phyloP scores from a whole-genome alignment of 2,329 filamentous ascomycete genomes.

The Colletotrichum gloeosporioides region DNA sequence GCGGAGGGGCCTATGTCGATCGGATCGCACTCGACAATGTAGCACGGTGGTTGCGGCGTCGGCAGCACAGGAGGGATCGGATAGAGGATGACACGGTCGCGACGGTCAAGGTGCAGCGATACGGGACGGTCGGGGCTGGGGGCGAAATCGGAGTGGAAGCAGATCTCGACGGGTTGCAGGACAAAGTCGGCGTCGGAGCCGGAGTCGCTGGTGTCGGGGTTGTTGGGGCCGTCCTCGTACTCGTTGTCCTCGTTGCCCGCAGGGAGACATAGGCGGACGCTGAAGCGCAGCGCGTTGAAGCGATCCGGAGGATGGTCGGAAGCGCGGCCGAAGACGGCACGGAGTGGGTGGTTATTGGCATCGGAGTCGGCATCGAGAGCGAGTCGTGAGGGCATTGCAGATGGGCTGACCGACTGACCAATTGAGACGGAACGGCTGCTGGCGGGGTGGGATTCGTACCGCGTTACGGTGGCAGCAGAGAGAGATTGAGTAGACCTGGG shows the following conservation, averaged over 20 bases:
- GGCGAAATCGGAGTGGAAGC: neutral
- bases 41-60: neutral
- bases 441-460: neutral
- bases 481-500: neutral
- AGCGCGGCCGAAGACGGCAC: neutral
- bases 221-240: neutral
- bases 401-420: neutral
- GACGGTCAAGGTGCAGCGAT: neutral
- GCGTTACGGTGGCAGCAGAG: neutral
- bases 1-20: neutral
- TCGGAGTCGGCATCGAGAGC: neutral
- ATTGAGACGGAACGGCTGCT: neutral
- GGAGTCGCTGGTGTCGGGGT: neutral
- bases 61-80: neutral
- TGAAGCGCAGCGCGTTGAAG: neutral
- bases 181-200: neutral
- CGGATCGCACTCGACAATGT: neutral
- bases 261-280: neutral
- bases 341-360: neutral
- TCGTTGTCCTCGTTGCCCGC: neutral
- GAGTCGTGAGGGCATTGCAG: neutral
- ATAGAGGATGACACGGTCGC: neutral
- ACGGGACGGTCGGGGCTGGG: neutral
- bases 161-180: slow-evolving; percentile 2
- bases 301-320: neutral